Conservation (phyloP, 768 basidiomycete genomes). For the Suillus ampliporus region DNA sequence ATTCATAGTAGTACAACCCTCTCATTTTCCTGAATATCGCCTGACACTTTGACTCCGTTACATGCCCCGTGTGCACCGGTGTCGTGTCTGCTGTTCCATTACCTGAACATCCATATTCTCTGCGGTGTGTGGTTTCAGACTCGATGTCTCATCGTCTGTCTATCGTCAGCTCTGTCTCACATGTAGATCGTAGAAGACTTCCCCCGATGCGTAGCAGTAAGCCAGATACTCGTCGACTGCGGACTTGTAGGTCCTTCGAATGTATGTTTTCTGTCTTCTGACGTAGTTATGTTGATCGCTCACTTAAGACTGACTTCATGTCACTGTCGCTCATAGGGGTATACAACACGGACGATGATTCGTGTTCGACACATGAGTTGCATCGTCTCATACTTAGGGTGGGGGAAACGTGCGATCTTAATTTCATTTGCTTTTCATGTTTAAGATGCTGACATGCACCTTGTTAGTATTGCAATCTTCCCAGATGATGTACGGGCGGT, state of each 20-base stretch:
- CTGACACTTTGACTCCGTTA: no score
- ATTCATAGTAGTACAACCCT: no score
- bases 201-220: rapidly evolving
- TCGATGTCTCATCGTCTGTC: neutral
- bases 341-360: neutral
- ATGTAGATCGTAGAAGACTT: neutral
- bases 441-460: neutral
- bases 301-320: no score
- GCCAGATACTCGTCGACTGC: neutral
- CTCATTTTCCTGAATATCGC: no score
- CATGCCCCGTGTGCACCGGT: no score
- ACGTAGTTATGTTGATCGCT: no score
- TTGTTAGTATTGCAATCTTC: neutral
- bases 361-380: neutral
- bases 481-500: neutral
- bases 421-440: neutral
- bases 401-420: neutral
- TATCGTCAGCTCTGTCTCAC: neutral
- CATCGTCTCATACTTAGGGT: neutral
- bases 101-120: no score
- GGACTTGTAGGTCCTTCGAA: neutral
- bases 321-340: neutral
- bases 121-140: no score
- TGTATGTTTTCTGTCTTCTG: neutral
- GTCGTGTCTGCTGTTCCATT: no score